Evolutionary conservation across 179 eudicot species (phyloP), one percentile per base, ranked within the genome.

Genomic region (Pouteria campechiana): DNA sequence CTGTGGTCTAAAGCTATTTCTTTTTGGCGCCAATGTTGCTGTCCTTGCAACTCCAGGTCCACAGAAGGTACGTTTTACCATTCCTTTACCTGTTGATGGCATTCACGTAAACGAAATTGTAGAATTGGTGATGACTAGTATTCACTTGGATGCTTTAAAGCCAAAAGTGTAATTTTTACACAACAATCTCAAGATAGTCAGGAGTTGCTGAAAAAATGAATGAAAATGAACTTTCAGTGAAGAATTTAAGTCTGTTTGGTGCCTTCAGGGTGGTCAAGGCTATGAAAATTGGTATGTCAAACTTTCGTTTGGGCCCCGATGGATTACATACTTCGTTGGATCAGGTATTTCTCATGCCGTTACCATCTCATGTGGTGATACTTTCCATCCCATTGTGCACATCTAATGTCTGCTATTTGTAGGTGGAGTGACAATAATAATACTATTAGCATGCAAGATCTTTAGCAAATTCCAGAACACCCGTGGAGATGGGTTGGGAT

Each of bases 301-400:
- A 55, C 36, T 86, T 36, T 78, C 93, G 8, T 81, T 71, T 59
- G 78, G 77, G 34, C 90, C 93, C 25, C 68, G 79, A 34, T 74
- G 89, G 90, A 21, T 72, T 36, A 65, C 79, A 32, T 89, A 73
- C 47, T 12, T 78, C 32, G 35, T 55, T 31, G 83, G 81, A 48
- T 47, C 67, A 63, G 81, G 97, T 81, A 51, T 50, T 61, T 24
- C 16, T 30, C 41, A 6, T 25, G 31, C 21, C 13, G 12, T 27
- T n/a, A 20, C 17, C 52, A 17, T 7, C 18, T 10, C 2, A 8
- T 17, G 4, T 10, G 32, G 37, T n/a, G n/a, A n/a, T n/a, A n/a
- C n/a, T n/a, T n/a, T n/a, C n/a, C n/a, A n/a, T n/a, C n/a, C n/a
- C n/a, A n/a, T n/a, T 32, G 25, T n/a, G 4, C 33, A 36, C 25